Evolutionary conservation across 441 rosid species (phyloP).

Genomic region (Euphorbia corollata): DNA sequence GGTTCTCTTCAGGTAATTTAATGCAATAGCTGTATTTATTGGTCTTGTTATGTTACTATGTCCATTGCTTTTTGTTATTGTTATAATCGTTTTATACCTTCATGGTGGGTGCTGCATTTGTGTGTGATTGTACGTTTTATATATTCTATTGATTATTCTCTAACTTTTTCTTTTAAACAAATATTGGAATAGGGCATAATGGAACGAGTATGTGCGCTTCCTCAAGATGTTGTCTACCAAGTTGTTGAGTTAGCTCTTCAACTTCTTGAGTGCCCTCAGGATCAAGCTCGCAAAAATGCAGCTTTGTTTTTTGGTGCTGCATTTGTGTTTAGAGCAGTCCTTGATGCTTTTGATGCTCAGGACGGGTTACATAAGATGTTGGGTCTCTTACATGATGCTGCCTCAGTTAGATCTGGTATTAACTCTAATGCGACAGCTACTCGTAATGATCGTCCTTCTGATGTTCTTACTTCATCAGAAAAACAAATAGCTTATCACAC

Average conservation of each 20-base stretch:
- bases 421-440: slow-evolving; percentile 48
- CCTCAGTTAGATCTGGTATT: slow-evolving; percentile 85
- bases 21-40: neutral
- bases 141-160: slow-evolving; percentile 15
- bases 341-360: slow-evolving; percentile 92
- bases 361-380: slow-evolving; percentile 84
- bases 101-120: slow-evolving; percentile 15
- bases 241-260: slow-evolving; percentile 84
- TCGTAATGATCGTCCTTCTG: slow-evolving; percentile 70
- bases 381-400: slow-evolving; percentile 74
- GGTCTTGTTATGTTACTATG: neutral
- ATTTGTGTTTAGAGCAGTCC: slow-evolving; percentile 87
- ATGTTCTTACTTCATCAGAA: slow-evolving; percentile 80
- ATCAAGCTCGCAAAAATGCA: slow-evolving; percentile 84
- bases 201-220: slow-evolving; percentile 98
- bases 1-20: slow-evolving; percentile 84
- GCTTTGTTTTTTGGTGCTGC: slow-evolving; percentile 94
- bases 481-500: slow-evolving; percentile 95
- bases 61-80: neutral
- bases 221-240: slow-evolving; percentile 63
- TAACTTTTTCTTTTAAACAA: slow-evolving; percentile 9
- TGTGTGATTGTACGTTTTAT: neutral
- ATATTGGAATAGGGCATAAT: slow-evolving; percentile 63
- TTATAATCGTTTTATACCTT: neutral
- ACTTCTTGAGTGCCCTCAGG: slow-evolving; percentile 80